Percentiles rank a stretch among this genome's conserved stretches.
These are phyloP conservation scores for Epichloe gansuensis DNA, from an alignment of 2,329 filamentous ascomycete genomes.

Conservation along the genomic window DNA sequence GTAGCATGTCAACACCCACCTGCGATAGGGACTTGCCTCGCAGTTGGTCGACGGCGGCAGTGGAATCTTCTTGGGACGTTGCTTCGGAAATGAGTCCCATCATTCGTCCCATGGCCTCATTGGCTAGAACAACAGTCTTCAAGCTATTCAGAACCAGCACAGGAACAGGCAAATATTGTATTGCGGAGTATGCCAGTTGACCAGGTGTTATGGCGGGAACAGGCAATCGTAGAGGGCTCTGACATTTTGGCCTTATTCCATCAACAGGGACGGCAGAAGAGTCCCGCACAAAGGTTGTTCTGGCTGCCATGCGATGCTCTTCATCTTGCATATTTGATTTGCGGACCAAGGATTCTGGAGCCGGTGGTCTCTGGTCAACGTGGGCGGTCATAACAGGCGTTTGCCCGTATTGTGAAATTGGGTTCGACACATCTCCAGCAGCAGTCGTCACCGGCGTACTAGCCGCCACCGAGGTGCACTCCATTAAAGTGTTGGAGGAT, in stretches of 20 bases:
- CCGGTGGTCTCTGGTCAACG: not conserved
- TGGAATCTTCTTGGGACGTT: conserved; percentile 26
- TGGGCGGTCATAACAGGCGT: not conserved
- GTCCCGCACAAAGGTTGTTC: conserved; percentile 24
- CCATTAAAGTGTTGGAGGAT: conserved; percentile 17
- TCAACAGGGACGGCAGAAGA: conserved; percentile 10
- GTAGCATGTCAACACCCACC: conserved; percentile 60
- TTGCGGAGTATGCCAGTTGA: conserved; percentile 50
- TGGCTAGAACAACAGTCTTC: conserved; percentile 61
- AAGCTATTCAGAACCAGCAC: conserved; percentile 52
- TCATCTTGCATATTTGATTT: conserved; percentile 10
- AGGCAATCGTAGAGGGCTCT: conserved; percentile 25
- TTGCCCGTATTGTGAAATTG: not conserved
- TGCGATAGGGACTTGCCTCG: conserved; percentile 54
- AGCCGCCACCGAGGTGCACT: conserved; percentile 18
- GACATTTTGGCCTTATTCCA: conserved; percentile 21
- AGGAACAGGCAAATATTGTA: conserved; percentile 65
- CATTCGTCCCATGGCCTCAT: conserved; percentile 61
- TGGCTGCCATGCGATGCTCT: conserved; percentile 14
- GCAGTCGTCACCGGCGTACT: conserved; percentile 12
- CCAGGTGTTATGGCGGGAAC: conserved; percentile 37
- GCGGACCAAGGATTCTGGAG: not conserved
- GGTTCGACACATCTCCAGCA: conserved; percentile 10
- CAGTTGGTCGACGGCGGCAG: conserved; percentile 43
- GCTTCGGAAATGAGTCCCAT: conserved; percentile 37